Base-by-base conservation (phyloP, 345 rosid genomes). In the Durio zibethinus region DNA sequence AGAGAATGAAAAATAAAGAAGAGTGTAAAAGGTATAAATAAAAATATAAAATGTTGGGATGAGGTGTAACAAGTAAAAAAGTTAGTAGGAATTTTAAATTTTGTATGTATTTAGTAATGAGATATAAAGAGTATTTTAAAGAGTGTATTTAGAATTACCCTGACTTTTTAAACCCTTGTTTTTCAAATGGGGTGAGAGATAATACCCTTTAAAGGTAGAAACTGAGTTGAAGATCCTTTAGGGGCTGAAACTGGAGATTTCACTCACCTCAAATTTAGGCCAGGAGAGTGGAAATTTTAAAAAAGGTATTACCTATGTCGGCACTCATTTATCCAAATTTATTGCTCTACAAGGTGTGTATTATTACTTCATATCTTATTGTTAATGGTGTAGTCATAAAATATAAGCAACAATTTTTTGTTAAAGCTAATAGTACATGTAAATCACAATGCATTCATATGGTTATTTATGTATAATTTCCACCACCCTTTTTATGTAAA, bases 161-260 rank as follows among this genome's bases (percentile, higher is more conserved):
- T n/a, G n/a, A n/a, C n/a, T n/a, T n/a, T n/a, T n/a, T n/a, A n/a
- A 36, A 60, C 25, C 53, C 68, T 54, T 57, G 27, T 74, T 74
- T 56, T 74, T 59, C 16, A 16, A 40, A 42, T 42, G 54, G 67
- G 40, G 52, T 36, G 35, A 35, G 36, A 50, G 40, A 18, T 31
- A 29, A 47, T 52, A 35, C 27, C 65, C 65, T 56, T 35, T 18
- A 72, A 35, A 40, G 40, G 40, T 45, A 31, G 35, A 36, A 73
- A 20, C 2, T 12, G 35, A 25, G 18, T n/a, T 20, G 6, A 23
- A 8, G 35, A 73, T 54, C 59, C 25, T 1, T 14, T 10, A 4
- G 43, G 35, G 33, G 2, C 4, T 4, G 45, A 35, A 11, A 33
- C 12, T 35, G 63, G 29, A 10, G 53, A 60, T 27, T 29, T 31